A percentile compares a stretch with the other conserved stretches of the same genome.
phyloP scores from a whole-genome alignment of 2,329 filamentous ascomycete species.

The Pseudogymnoascus sp. region DNA sequence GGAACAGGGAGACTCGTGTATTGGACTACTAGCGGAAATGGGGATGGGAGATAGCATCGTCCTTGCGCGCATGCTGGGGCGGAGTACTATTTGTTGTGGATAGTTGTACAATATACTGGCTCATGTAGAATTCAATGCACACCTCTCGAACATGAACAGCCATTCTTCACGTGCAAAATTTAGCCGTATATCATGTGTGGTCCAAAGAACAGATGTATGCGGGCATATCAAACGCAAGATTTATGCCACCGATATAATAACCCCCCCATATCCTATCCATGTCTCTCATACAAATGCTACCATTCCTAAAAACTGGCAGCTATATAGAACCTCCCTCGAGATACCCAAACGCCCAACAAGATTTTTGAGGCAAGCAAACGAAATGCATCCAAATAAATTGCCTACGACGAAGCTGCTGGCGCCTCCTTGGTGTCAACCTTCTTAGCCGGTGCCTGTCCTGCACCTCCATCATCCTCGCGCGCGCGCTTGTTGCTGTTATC shows the following conservation, averaged over 20 bases:
- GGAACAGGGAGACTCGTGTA: neutral
- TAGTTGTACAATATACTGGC: constrained; percentile 24
- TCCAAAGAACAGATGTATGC: constrained; percentile 11
- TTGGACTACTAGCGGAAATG: constrained; percentile 5
- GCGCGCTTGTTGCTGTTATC: constrained; percentile 27
- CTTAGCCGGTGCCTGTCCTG: constrained; percentile 47
- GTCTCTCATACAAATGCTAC: constrained; percentile 10
- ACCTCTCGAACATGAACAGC: constrained; percentile 14
- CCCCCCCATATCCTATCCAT: constrained; percentile 8
- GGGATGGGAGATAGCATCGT: neutral
- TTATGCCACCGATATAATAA: constrained; percentile 6
- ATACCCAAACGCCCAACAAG: constrained; percentile 7
- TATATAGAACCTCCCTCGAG: constrained; percentile 5
- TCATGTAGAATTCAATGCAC: constrained; percentile 20
- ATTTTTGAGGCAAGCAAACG: constrained; percentile 6
- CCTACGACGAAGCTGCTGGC: constrained; percentile 22
- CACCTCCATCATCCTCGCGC: constrained; percentile 37
- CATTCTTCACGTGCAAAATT: neutral
- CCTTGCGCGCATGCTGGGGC: neutral
- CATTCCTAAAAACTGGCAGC: constrained; percentile 2
- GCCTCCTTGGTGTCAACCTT: constrained; percentile 45
- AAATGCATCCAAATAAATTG: constrained; percentile 5
- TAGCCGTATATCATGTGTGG: neutral
- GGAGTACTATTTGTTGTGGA: constrained; percentile 20
- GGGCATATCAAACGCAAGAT: constrained; percentile 12